Conservation (phyloP, 345 rosid species). For the Rubroshorea leprosula region DNA sequence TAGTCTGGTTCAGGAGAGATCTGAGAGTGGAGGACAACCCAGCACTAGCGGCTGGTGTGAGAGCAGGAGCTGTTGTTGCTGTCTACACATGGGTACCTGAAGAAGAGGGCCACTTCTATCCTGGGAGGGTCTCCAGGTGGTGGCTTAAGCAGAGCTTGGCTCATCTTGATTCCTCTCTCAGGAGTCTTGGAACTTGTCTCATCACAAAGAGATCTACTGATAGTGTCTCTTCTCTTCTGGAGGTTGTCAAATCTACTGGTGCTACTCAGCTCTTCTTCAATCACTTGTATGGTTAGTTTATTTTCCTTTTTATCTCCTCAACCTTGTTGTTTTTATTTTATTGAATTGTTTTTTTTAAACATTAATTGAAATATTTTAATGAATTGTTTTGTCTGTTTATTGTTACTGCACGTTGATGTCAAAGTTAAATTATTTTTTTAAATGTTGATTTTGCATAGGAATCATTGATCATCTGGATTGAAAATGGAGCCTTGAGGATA, state of each 20-base stretch:
- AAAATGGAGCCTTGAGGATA: conserved; percentile 3
- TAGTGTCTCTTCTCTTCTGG: conserved; percentile 73
- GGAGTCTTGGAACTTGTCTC: conserved; percentile 78
- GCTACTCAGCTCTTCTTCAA: conserved; percentile 94
- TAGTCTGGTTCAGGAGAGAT: conserved; percentile 99
- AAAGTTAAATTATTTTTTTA: background rate
- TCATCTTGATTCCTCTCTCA: conserved; percentile 82
- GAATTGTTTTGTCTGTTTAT: no score
- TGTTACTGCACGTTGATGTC: background rate
- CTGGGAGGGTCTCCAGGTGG: conserved; percentile 99
- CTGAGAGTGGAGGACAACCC: conserved; percentile 95
- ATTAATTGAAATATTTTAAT: no score
- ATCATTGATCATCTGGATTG: conserved; percentile 17
- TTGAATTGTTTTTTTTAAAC: no score
- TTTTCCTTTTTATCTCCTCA: conserved; percentile 11
- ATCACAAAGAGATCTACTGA: conserved; percentile 85
- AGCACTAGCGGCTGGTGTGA: conserved; percentile 85
- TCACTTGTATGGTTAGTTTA: conserved; percentile 82
- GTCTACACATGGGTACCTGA: conserved; percentile 91
- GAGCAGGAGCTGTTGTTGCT: conserved; percentile 78
- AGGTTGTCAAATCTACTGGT: conserved; percentile 78
- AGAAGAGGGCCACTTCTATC: conserved; percentile 81
- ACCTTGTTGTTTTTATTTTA: background rate
- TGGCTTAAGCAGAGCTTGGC: conserved; percentile 95
- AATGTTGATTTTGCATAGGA: conserved; percentile 5